Evolutionary conservation across 805 yeast genomes (phyloP), one percentile per base, ranked within the genome.

Genomic region (Starmerella bacillaris): DNA sequence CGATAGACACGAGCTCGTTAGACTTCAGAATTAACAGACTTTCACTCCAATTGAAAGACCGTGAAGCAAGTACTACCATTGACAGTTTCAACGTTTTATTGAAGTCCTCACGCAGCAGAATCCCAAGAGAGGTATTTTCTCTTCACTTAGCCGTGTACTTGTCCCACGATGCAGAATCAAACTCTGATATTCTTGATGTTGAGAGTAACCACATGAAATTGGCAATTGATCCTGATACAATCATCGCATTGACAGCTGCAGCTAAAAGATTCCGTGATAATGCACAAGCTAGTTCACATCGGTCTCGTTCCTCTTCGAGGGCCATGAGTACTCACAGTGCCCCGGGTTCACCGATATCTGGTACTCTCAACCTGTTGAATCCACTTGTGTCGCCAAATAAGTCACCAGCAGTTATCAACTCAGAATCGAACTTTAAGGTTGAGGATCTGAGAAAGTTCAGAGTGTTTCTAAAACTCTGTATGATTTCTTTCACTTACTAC

Each of bases 401-500:
- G 18, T 4, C 8, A 11, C n/a, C n/a, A n/a, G n/a, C n/a, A n/a
- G n/a, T n/a, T n/a, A n/a, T n/a, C n/a, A n/a, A n/a, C n/a, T n/a
- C 4, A 17, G 11, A 20, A 8, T 14, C 5, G 15, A 3, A n/a
- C n/a, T 21, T 20, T 24, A 11, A 15, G 15, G 15, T 39, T 2
- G 18, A 30, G 1, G 36, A 22, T 11, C 37, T 44, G 18, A 33
- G 30, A 27, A 38, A 37, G 12, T 33, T 43, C 22, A 34, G 41
- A 2, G 34, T 39, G 7, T 29, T 33, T 24, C 30, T 37, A 4
- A 35, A 44, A 4, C 35, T 51, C 26, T 34, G 72, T 44, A 68
- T 75, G 42, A 61, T 78, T 39, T 77, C 92, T 41, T 39, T 77
- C 22, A 92, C 94, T 0, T 80, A 93, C 83, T 51, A 77, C 15